Evolutionary conservation across 768 basidiomycete species (phyloP).

Genomic region (Gymnopilus dilepis): DNA sequence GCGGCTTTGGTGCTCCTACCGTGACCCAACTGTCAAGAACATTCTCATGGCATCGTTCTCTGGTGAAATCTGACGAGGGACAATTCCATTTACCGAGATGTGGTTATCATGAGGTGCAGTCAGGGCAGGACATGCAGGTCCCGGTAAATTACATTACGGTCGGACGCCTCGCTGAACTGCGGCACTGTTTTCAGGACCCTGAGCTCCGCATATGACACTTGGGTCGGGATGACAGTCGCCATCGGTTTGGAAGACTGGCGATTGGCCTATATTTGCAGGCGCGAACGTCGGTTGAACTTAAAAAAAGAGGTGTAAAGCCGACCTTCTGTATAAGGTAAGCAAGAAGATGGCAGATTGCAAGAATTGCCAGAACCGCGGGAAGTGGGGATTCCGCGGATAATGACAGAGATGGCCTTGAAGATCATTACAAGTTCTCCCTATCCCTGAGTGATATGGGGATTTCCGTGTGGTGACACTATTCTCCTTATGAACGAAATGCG

Average conservation of each 20-base stretch:
- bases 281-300: slow-evolving; percentile 22
- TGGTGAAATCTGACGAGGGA: neutral
- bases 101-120: neutral
- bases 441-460: slow-evolving; percentile 43
- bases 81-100: neutral
- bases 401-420: slow-evolving; percentile 30
- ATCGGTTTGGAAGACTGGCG: slow-evolving; percentile 23
- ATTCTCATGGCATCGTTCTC: neutral
- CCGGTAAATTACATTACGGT: neutral
- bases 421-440: slow-evolving; percentile 43
- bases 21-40: neutral
- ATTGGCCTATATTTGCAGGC: slow-evolving; percentile 25
- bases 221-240: slow-evolving; percentile 21
- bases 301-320: slow-evolving; percentile 22
- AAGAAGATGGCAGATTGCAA: slow-evolving; percentile 14
- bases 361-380: slow-evolving; percentile 36
- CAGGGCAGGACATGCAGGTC: neutral
- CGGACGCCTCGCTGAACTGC: neutral
- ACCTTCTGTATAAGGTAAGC: slow-evolving; percentile 26
- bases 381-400: slow-evolving; percentile 34
- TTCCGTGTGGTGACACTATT: slow-evolving; percentile 45
- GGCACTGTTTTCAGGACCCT: neutral
- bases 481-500: slow-evolving; percentile 35
- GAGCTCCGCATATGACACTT: slow-evolving; percentile 5
- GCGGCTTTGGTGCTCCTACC: neutral